phyloP scores from a whole-genome alignment of 2,329 filamentous ascomycete genomes.

The Sordariomycetes sp. region DNA sequence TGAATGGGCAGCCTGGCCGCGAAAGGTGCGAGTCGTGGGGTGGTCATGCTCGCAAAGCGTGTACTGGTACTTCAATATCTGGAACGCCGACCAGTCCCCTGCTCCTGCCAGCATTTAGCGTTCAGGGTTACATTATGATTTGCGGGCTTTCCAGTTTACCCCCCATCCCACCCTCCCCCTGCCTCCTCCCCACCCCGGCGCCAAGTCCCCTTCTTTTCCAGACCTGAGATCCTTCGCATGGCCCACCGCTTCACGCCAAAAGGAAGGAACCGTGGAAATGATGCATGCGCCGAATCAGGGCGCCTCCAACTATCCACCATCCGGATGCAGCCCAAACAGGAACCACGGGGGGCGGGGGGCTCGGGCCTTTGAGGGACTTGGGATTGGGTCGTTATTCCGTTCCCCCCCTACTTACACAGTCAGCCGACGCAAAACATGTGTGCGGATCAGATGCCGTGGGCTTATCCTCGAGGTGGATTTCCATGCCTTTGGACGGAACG shows the following conservation, averaged over 20 bases:
- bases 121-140: neutral
- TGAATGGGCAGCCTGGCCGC: neutral
- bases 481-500: neutral
- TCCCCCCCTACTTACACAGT: neutral
- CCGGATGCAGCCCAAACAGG: neutral
- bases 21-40: neutral
- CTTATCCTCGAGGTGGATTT: neutral
- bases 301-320: neutral
- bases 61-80: neutral
- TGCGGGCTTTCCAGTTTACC: neutral
- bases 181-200: neutral
- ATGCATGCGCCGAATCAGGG: neutral
- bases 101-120: neutral
- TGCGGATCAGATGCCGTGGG: neutral
- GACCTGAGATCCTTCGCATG: neutral
- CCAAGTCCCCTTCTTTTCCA: neutral
- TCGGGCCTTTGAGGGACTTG: neutral
- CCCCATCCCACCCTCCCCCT: too few species aligned
- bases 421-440: neutral
- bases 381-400: neutral
- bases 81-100: neutral
- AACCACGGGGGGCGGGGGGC: neutral
- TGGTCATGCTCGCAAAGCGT: neutral
- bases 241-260: neutral
- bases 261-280: neutral